Evolutionary conservation across 2,329 filamentous ascomycete species (phyloP).

Genomic region (Coniochaeta sp.): DNA sequence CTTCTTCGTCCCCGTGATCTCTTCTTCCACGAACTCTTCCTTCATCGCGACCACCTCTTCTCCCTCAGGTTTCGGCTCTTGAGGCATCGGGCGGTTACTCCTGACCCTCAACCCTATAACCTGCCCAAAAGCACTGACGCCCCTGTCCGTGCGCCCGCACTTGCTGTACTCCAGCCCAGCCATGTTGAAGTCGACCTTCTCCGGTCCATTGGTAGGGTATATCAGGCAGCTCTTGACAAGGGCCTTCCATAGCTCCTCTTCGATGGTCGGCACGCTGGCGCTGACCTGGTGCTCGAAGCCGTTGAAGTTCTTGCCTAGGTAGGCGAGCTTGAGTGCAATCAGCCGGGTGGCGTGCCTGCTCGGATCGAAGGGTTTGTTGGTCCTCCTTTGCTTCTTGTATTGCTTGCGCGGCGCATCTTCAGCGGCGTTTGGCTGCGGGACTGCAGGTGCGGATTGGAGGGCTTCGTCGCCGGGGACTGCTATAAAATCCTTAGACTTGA

Average conservation of each 20-base stretch:
- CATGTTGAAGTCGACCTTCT: slow-evolving; percentile 57
- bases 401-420: not conserved
- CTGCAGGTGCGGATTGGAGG: not conserved
- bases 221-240: slow-evolving; percentile 77
- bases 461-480: not conserved
- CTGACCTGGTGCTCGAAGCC: slow-evolving; percentile 82
- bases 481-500: slow-evolving; percentile 29
- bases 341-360: slow-evolving; percentile 75
- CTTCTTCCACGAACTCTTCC: slow-evolving; percentile 4
- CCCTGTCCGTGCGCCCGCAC: slow-evolving; percentile 85
- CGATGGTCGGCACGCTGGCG: slow-evolving; percentile 71
- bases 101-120: slow-evolving; percentile 79
- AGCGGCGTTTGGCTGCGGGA: not conserved
- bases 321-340: slow-evolving; percentile 89
- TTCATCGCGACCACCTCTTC: slow-evolving; percentile 8
- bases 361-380: slow-evolving; percentile 60
- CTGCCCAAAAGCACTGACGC: slow-evolving; percentile 95
- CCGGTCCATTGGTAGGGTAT: slow-evolving; percentile 55
- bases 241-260: slow-evolving; percentile 91
- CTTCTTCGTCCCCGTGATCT: not conserved
- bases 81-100: slow-evolving; percentile 62
- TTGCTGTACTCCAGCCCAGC: slow-evolving; percentile 87
- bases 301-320: slow-evolving; percentile 84
- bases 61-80: slow-evolving; percentile 9
- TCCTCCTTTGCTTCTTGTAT: slow-evolving; percentile 19